These are phyloP conservation scores for Entomophthora muscae DNA, from an alignment of 371 early-diverging fungal species.

Conservation along the genomic window DNA sequence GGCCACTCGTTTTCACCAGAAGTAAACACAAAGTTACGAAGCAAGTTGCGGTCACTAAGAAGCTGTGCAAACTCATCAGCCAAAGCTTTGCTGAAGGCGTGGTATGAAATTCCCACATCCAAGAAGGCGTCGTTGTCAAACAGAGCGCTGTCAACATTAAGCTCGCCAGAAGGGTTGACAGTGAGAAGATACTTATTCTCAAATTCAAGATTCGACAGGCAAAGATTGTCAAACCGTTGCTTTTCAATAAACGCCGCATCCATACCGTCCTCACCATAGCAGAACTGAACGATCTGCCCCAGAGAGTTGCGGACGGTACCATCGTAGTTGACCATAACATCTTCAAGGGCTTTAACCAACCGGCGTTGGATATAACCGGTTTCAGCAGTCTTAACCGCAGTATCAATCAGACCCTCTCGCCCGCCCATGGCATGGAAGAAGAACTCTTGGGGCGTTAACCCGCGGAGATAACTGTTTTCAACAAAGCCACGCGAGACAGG, in stretches of 20 bases:
- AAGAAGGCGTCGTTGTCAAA: conserved; percentile 50
- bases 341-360: conserved; percentile 97
- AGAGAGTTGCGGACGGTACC: conserved; percentile 93
- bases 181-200: conserved; percentile 65
- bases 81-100: conserved; percentile 17
- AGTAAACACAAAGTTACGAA: conserved; percentile 65
- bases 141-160: conserved; percentile 31
- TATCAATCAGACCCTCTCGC: conserved; percentile 98
- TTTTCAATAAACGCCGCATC: conserved; percentile 87
- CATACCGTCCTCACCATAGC: conserved; percentile 98
- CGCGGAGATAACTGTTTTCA: conserved; percentile 94
- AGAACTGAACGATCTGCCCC: conserved; percentile 88
- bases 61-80: conserved; percentile 72
- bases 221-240: conserved; percentile 55
- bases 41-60: conserved; percentile 42
- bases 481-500: conserved; percentile 97
- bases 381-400: conserved; percentile 99
- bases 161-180: conserved; percentile 19
- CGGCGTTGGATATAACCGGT: conserved; percentile 99
- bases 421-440: conserved; percentile 99
- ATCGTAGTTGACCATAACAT: conserved; percentile 96
- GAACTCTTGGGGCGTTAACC: conserved; percentile 97
- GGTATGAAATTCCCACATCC: conserved; percentile 9
- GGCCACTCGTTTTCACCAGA: conserved; percentile 64
- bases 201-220: conserved; percentile 46